Evolutionary conservation across 2,329 filamentous ascomycete genomes (phyloP).

Genomic region (Xylariaceae sp.): DNA sequence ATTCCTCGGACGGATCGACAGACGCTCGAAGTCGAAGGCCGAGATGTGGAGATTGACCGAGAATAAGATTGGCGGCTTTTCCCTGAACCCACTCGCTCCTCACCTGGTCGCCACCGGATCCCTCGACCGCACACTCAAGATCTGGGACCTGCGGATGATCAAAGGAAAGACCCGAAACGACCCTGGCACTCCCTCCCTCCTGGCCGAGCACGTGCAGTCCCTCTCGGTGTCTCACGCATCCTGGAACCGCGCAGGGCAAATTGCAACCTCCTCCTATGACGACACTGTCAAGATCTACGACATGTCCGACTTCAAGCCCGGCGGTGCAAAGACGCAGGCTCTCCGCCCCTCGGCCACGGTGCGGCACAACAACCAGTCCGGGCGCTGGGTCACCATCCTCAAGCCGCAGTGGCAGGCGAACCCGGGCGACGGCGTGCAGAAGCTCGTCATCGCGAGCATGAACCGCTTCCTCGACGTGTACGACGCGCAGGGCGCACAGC

Average conservation of each 20-base stretch:
- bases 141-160: slow-evolving; percentile 82
- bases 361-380: slow-evolving; percentile 91
- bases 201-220: slow-evolving; percentile 79
- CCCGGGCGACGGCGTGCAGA: slow-evolving; percentile 73
- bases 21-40: slow-evolving; percentile 54
- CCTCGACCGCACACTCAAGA: slow-evolving; percentile 78
- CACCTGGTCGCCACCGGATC: slow-evolving; percentile 86
- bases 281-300: slow-evolving; percentile 92
- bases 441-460: slow-evolving; percentile 95
- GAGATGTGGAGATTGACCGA: slow-evolving; percentile 74
- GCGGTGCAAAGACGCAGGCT: too few relatives aligned
- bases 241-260: slow-evolving; percentile 76
- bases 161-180: slow-evolving; percentile 57
- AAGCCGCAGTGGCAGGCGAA: slow-evolving; percentile 84
- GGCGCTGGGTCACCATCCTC: slow-evolving; percentile 80
- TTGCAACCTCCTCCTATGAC: slow-evolving; percentile 91
- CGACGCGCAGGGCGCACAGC: slow-evolving; percentile 72
- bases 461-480: slow-evolving; percentile 94
- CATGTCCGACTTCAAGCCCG: too few relatives aligned
- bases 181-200: slow-evolving; percentile 55
- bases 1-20: slow-evolving; percentile 73
- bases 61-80: slow-evolving; percentile 95
- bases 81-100: slow-evolving; percentile 70
- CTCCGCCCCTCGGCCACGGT: slow-evolving; percentile 50
- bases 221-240: slow-evolving; percentile 90